These are phyloP conservation scores for Fennellomyces sp. DNA, from an alignment of 371 early-diverging fungal genomes.

Conservation along the genomic window DNA sequence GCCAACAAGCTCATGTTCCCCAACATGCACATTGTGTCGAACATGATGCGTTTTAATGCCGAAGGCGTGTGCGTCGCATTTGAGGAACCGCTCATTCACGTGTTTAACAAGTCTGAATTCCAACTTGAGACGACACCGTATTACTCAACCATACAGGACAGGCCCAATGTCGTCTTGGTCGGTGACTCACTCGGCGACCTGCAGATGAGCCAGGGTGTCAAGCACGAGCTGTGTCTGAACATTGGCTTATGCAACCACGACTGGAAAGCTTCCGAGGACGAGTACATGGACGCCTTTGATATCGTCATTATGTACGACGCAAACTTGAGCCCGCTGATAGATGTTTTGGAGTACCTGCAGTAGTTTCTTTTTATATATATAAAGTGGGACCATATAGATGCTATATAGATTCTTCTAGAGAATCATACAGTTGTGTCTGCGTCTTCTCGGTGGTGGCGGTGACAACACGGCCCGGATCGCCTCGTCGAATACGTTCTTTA, in stretches of 20 bases:
- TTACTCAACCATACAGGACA: slow-evolving; percentile 32
- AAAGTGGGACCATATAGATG: not conserved
- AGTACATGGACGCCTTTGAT: slow-evolving; percentile 68
- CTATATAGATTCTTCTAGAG: slow-evolving; percentile 48
- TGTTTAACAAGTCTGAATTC: slow-evolving; percentile 79
- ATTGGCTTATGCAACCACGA: slow-evolving; percentile 79
- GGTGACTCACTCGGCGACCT: slow-evolving; percentile 80
- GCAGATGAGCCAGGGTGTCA: slow-evolving; percentile 69
- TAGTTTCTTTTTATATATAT: too few relatives aligned
- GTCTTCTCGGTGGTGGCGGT: slow-evolving; percentile 46
- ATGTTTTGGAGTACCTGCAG: slow-evolving; percentile 25
- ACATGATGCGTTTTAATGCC: slow-evolving; percentile 70
- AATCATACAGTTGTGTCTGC: slow-evolving; percentile 70
- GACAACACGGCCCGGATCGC: slow-evolving; percentile 93
- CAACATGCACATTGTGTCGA: slow-evolving; percentile 77
- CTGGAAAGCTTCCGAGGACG: slow-evolving; percentile 44
- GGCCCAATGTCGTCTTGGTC: slow-evolving; percentile 66
- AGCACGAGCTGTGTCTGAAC: slow-evolving; percentile 58
- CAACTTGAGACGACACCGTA: slow-evolving; percentile 50
- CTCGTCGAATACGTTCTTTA: slow-evolving; percentile 98
- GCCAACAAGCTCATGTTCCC: slow-evolving; percentile 35
- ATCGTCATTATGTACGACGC: slow-evolving; percentile 71
- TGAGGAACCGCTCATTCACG: slow-evolving; percentile 71
- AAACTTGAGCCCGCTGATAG: slow-evolving; percentile 52
- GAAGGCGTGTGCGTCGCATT: slow-evolving; percentile 56